Evolutionary conservation across 2,329 filamentous ascomycete genomes (phyloP).

Genomic region (Calonectria leucothoes): DNA sequence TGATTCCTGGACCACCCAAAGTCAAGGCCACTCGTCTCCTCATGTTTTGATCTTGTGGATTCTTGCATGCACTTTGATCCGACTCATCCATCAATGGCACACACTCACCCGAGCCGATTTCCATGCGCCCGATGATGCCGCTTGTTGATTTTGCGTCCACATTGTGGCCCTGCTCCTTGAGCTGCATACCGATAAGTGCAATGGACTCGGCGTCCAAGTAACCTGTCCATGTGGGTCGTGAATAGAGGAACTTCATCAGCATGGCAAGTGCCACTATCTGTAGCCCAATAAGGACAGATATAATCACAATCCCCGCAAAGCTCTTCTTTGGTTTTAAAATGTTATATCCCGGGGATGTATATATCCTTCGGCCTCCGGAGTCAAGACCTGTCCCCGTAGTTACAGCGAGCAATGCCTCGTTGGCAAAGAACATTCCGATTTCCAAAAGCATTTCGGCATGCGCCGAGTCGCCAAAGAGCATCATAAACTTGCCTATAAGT

Average conservation of each 20-base stretch:
- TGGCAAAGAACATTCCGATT: slow-evolving; percentile 29
- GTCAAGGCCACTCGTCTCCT: not conserved
- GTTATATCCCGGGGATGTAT: not conserved
- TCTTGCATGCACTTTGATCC: not conserved
- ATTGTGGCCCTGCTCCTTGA: slow-evolving; percentile 21
- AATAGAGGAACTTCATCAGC: slow-evolving; percentile 14
- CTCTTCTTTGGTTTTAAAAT: slow-evolving; percentile 19
- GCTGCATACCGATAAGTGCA: slow-evolving; percentile 4
- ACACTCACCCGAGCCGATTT: not conserved
- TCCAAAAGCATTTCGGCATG: slow-evolving; percentile 4
- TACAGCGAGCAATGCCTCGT: slow-evolving; percentile 21
- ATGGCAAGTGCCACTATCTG: slow-evolving; percentile 6
- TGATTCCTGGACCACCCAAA: not conserved
- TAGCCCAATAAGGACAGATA: slow-evolving; percentile 13
- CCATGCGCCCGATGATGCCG: slow-evolving; percentile 10
- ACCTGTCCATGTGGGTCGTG: slow-evolving; percentile 21
- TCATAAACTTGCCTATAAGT: not conserved
- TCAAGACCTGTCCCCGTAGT: not conserved
- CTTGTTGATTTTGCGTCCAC: not conserved
- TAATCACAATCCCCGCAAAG: not conserved
- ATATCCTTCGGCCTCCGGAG: not conserved
- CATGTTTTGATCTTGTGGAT: not conserved
- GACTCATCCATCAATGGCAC: not conserved
- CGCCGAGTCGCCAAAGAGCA: accelerated
- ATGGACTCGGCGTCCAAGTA: slow-evolving; percentile 25